A percentile compares a stretch with the other conserved stretches of the same genome.
Conservation (phyloP, 441 rosid species). For the Theobroma grandiflorum region DNA sequence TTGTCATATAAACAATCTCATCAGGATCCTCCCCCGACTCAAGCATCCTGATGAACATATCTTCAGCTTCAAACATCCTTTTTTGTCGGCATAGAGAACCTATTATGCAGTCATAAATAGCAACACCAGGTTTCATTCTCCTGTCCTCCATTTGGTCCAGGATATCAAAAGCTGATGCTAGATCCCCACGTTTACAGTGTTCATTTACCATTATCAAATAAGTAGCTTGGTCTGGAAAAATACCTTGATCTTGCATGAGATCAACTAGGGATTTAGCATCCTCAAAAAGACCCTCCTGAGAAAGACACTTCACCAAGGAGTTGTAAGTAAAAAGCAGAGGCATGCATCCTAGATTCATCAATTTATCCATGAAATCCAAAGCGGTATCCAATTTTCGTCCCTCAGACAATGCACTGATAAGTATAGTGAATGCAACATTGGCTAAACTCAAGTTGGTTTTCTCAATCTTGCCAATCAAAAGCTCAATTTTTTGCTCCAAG, state of each 20-base stretch:
- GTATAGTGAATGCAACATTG: slow-evolving; percentile 54
- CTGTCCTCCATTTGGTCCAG: slow-evolving; percentile 53
- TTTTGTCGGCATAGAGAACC: slow-evolving; percentile 50
- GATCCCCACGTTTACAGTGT: slow-evolving; percentile 54
- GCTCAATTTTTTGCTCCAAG: slow-evolving; percentile 48
- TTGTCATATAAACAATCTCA: slow-evolving; percentile 61
- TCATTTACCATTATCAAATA: slow-evolving; percentile 59
- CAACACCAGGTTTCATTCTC: slow-evolving; percentile 62
- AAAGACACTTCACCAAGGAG: slow-evolving; percentile 60
- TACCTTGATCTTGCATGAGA: slow-evolving; percentile 49
- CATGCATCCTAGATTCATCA: slow-evolving; percentile 50
- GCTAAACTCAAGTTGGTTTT: slow-evolving; percentile 48
- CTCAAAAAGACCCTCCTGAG: slow-evolving; percentile 43
- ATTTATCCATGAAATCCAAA: slow-evolving; percentile 42
- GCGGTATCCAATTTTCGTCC: slow-evolving; percentile 47
- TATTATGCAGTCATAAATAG: slow-evolving; percentile 63
- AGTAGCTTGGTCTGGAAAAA: slow-evolving; percentile 59
- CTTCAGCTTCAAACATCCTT: slow-evolving; percentile 60
- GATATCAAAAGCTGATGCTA: slow-evolving; percentile 45
- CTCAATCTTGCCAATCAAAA: slow-evolving; percentile 53
- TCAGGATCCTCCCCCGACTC: slow-evolving; percentile 69
- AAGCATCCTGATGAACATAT: slow-evolving; percentile 61
- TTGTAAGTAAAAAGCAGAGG: slow-evolving; percentile 62
- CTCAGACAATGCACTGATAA: slow-evolving; percentile 62
- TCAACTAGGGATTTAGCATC: slow-evolving; percentile 46